Conservation (phyloP, 225 moss, liverwort and hornwort species). For the Thuidium tamariscinum region DNA sequence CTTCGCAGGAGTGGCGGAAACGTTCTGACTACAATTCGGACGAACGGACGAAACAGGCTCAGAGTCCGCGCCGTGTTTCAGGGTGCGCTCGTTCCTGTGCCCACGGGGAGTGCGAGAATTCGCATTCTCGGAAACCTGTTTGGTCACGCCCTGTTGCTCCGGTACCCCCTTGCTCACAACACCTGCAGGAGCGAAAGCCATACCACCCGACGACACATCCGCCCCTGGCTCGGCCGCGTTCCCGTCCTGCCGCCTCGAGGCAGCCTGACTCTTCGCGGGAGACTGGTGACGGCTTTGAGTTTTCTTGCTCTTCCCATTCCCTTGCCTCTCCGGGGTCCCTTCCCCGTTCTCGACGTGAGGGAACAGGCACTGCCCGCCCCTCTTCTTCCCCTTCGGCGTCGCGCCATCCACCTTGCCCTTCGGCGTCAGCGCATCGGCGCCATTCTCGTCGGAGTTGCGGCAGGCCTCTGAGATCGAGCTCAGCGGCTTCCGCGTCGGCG, state of each 20-base stretch:
- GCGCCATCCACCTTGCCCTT: conserved; percentile 19
- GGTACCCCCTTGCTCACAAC: neutral
- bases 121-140: neutral
- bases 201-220: neutral
- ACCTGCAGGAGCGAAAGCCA: neutral
- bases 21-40: conserved; percentile 1
- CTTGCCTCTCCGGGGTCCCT: conserved; percentile 52
- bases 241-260: conserved; percentile 6
- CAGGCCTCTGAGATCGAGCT: conserved; percentile 58
- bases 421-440: conserved; percentile 10
- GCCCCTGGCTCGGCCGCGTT: neutral
- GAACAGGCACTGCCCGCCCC: conserved; percentile 28
- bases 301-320: conserved; percentile 48
- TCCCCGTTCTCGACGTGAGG: conserved; percentile 29
- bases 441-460: conserved; percentile 45
- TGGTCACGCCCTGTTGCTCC: conserved; percentile 2
- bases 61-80: conserved; percentile 7
- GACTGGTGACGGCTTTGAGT: conserved; percentile 25
- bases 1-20: conserved; percentile 44
- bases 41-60: conserved; percentile 12
- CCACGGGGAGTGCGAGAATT: conserved; percentile 22
- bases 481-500: conserved; percentile 57
- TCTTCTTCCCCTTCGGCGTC: conserved; percentile 51
- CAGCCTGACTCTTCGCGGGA: conserved; percentile 1
- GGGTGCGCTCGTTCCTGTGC: conserved; percentile 9